Evolutionary conservation across 2,329 filamentous ascomycete species (phyloP).

Genomic region (Cladosporium velox): DNA sequence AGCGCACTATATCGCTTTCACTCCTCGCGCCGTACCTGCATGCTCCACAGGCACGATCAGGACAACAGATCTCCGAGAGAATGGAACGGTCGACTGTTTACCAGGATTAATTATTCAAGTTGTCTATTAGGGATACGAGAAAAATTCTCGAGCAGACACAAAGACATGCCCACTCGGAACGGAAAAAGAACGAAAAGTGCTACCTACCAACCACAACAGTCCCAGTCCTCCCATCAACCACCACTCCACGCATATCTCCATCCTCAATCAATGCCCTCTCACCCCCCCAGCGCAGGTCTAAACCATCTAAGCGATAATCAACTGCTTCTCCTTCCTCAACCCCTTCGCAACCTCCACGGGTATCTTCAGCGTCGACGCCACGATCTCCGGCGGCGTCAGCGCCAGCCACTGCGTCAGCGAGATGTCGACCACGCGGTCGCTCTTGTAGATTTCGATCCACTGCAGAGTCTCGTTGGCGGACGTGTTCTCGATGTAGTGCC

Average conservation of each 20-base stretch:
- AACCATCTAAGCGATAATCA: slow-evolving; percentile 18
- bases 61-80: too few species aligned
- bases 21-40: background rate
- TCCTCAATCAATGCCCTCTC: background rate
- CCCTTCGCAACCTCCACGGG: background rate
- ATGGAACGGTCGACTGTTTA: too few species aligned
- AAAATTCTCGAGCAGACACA: background rate
- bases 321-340: slow-evolving; percentile 19
- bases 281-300: background rate
- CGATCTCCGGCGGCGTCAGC: slow-evolving; percentile 64
- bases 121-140: background rate
- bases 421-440: slow-evolving; percentile 66
- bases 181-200: background rate
- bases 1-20: background rate
- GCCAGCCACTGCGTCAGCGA: slow-evolving; percentile 69
- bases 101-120: background rate
- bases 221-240: background rate
- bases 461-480: slow-evolving; percentile 64
- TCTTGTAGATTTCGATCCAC: slow-evolving; percentile 71
- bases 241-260: background rate
- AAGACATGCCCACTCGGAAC: background rate
- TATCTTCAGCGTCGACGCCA: slow-evolving; percentile 34
- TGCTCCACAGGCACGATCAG: too few species aligned
- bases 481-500: slow-evolving; percentile 71
- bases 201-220: background rate